phyloP scores from a whole-genome alignment of 257 asterid genomes.

The Primulina huaijiensis region DNA sequence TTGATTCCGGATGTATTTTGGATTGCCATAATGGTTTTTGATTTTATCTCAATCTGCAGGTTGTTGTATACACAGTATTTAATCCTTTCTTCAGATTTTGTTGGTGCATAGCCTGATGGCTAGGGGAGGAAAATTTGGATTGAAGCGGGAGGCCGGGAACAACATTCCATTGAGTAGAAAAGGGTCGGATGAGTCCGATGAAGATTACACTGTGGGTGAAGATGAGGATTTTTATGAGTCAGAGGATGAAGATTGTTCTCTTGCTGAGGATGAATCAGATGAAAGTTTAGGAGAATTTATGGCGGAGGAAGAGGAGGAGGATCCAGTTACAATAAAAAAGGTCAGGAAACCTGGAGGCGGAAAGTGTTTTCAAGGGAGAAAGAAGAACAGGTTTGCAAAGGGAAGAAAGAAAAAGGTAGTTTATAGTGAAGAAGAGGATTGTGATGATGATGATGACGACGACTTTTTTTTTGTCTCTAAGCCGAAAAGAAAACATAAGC shows the following conservation, averaged over 20 bases:
- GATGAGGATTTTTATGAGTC: slow-evolving; percentile 56
- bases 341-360: slow-evolving; percentile 29
- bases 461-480: slow-evolving; percentile 24
- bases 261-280: slow-evolving; percentile 71
- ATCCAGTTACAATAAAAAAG: slow-evolving; percentile 45
- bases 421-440: slow-evolving; percentile 31
- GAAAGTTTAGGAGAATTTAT: slow-evolving; percentile 49
- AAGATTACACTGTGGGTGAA: slow-evolving; percentile 63
- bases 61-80: slow-evolving; percentile 15
- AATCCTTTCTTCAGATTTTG: slow-evolving; percentile 20
- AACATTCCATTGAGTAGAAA: slow-evolving; percentile 29
- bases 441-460: slow-evolving; percentile 36
- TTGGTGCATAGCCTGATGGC: slow-evolving; percentile 47
- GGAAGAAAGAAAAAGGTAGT: slow-evolving; percentile 28
- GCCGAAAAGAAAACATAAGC: slow-evolving; percentile 24
- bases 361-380: slow-evolving; percentile 36
- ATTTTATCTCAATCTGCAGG: slow-evolving; percentile 16
- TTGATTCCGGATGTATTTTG: slow-evolving; percentile 23
- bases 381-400: slow-evolving; percentile 36
- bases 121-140: slow-evolving; percentile 43
- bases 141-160: slow-evolving; percentile 39
- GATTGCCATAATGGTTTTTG: slow-evolving; percentile 21
- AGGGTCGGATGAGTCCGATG: slow-evolving; percentile 63
- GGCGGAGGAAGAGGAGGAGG: slow-evolving; percentile 35
- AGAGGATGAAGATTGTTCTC: slow-evolving; percentile 69